These are phyloP conservation scores for Mycena vitilis DNA, from an alignment of 768 basidiomycete species.

Conservation along the genomic window DNA sequence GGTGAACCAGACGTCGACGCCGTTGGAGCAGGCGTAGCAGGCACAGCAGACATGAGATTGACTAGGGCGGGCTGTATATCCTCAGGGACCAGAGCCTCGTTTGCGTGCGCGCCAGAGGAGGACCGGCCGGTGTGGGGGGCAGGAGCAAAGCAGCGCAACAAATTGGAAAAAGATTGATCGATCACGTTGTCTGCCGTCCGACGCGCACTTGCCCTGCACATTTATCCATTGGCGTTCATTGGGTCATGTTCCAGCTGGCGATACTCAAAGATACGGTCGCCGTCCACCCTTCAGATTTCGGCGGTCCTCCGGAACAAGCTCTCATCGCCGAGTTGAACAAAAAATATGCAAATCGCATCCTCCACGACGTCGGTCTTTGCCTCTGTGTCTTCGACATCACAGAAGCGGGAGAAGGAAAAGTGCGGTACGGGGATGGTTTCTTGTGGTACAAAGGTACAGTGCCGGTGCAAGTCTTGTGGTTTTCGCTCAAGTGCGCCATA, in stretches of 20 bases:
- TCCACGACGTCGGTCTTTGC: constrained; percentile 93
- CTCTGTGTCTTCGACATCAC: constrained; percentile 90
- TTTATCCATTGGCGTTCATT: no score
- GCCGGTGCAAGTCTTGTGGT: neutral
- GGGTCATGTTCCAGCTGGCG: constrained; percentile 58
- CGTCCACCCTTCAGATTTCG: constrained; percentile 90
- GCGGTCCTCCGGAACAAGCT: constrained; percentile 79
- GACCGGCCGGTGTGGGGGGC: neutral
- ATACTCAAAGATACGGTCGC: constrained; percentile 84
- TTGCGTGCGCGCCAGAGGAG: neutral
- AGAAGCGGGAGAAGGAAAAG: constrained; percentile 89
- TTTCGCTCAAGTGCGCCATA: constrained; percentile 5
- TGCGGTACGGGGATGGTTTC: constrained; percentile 94
- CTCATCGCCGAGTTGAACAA: constrained; percentile 90
- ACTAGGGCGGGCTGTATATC: neutral
- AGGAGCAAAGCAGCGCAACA: neutral
- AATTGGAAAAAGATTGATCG: neutral
- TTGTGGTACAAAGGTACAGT: constrained; percentile 93
- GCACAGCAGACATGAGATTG: constrained; percentile 39
- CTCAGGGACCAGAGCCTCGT: neutral
- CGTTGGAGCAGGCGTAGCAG: constrained; percentile 37
- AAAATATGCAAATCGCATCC: constrained; percentile 92
- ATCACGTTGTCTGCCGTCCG: neutral
- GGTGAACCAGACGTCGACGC: constrained; percentile 59
- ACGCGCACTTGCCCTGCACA: no score